phyloP scores from a whole-genome alignment of 352 stramenopile species.

The Pythium chondricola region DNA sequence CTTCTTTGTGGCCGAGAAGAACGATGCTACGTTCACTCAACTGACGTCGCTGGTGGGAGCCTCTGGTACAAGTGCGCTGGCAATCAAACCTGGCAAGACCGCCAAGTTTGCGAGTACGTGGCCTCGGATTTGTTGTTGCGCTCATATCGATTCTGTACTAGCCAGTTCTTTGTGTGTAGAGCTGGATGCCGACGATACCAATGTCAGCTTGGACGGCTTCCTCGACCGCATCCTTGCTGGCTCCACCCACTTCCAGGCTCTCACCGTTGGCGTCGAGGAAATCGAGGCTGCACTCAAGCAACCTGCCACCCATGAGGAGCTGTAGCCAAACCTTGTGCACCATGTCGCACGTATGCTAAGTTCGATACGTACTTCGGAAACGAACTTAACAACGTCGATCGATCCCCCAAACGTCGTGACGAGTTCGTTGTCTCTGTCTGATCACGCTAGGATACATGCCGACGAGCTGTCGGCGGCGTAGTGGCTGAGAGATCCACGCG shows the following conservation, averaged over 20 bases:
- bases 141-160: neutral
- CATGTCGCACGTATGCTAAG: too few species aligned
- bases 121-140: neutral
- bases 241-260: conserved; percentile 37
- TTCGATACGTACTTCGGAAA: too few species aligned
- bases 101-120: conserved; percentile 58
- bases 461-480: too few species aligned
- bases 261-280: conserved; percentile 15
- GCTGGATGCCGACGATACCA: conserved; percentile 22
- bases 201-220: conserved; percentile 34
- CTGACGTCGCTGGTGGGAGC: conserved; percentile 32
- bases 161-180: conserved; percentile 22
- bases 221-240: conserved; percentile 63
- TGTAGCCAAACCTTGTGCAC: too few species aligned
- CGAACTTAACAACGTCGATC: too few species aligned
- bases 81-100: conserved; percentile 54
- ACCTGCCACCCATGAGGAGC: conserved; percentile 10
- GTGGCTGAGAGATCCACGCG: too few species aligned
- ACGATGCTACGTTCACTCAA: conserved; percentile 29
- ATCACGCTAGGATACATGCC: too few species aligned
- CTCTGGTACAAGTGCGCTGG: conserved; percentile 25
- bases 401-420: too few species aligned
- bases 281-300: conserved; percentile 19
- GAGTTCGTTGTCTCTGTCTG: too few species aligned
- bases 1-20: conserved; percentile 40